Base-by-base conservation (phyloP, 2,329 filamentous ascomycete species). In the Penicillium sp. region DNA sequence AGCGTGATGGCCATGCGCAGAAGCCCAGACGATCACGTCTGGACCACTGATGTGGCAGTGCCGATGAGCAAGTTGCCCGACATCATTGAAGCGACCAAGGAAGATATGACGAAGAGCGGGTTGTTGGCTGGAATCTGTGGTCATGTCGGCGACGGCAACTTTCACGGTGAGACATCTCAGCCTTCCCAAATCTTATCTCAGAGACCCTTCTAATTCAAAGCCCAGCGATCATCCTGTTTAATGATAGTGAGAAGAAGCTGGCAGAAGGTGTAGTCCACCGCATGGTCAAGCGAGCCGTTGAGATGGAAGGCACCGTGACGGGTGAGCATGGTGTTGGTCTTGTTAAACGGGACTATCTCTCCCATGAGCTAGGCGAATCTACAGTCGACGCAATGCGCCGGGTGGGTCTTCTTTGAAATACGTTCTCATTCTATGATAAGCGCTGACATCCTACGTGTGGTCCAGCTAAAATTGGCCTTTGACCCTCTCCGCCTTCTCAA, bases 41-140 rank as follows among this genome's bases (percentile, higher is more conserved):
- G 85, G 85, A 87, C 84, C 0, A 91, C 86, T 0, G 86, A 91
- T 58, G 86, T 90, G 14, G 86, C 86, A 0, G 86, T 90, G 1
- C 86, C 86, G 0, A 80, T 90, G 33, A 86, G 80, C 11, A 72
- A 74, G 26, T 67, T 91, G 46, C 79, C 85, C 1, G 79, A 85
- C 50, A 83, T 89, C 38, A 86, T 90, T 33, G 81, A 85, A 47
- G 72, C 79, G 33, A 86, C 83, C 1, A 85, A 86, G 56, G 68
- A 78, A 15, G 77, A 84, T 49, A 81, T 86, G 30, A 71, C 68
- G 7, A 71, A 76, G 50, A 79, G 80, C 19, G 81, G 81, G 0
- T 65, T 89, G 2, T 70, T 81, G 26, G 80, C 75, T 15, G 78
- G 76, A 27, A 84, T 87, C n/a, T 74, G 85, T 16, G 84, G 84